phyloP scores from a whole-genome alignment of 768 basidiomycete species.

The Tricholoma sp. region DNA sequence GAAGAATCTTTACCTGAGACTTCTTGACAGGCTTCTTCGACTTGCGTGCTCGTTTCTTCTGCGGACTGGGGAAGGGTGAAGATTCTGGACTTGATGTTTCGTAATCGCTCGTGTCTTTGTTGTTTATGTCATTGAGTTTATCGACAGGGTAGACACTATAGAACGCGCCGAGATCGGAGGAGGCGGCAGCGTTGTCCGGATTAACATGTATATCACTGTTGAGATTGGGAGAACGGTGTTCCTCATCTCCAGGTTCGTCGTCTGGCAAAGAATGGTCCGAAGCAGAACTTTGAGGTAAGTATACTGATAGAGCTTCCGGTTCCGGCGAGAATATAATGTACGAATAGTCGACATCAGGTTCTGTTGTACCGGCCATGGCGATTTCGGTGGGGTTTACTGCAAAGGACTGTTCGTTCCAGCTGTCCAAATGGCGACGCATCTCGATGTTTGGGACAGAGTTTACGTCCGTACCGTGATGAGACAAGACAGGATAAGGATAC shows the following conservation, averaged over 20 bases:
- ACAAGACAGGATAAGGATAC: constrained; percentile 3
- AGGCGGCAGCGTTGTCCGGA: neutral
- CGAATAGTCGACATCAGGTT: neutral
- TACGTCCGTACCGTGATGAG: neutral
- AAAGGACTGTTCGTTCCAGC: constrained; percentile 6
- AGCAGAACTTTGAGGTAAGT: neutral
- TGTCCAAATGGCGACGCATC: constrained; percentile 19
- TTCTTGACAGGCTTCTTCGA: constrained; percentile 2
- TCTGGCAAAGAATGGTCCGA: neutral
- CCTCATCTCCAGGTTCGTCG: neutral
- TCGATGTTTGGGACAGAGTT: constrained; percentile 27
- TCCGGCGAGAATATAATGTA: constrained; percentile 1
- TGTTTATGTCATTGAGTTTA: neutral
- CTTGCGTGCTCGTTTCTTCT: constrained; percentile 8
- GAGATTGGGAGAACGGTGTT: neutral
- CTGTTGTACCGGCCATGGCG: constrained; percentile 10
- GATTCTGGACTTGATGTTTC: constrained; percentile 7
- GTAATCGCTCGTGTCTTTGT: constrained; percentile 10
- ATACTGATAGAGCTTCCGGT: neutral
- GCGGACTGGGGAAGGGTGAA: constrained; percentile 17
- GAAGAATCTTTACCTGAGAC: neutral
- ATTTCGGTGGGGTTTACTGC: constrained; percentile 39
- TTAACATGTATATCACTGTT: neutral
- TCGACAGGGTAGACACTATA: neutral
- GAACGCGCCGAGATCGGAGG: neutral